Base-by-base conservation (phyloP, 805 yeast species). In the Saccharomycopsis sp. region DNA sequence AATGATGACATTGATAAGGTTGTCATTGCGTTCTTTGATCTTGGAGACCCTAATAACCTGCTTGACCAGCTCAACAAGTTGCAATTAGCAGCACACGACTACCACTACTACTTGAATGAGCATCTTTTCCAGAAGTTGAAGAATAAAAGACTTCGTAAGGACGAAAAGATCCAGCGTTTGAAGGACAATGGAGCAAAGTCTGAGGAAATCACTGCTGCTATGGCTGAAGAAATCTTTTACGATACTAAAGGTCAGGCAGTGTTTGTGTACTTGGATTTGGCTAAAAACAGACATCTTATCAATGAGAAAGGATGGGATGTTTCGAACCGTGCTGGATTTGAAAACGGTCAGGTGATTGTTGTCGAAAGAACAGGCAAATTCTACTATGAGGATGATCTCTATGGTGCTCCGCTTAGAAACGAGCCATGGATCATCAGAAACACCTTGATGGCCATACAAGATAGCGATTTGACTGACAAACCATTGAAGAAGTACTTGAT, bases 301-400 rank as follows among this genome's bases (percentile, higher is more conserved):
- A 56, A 61, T 53, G 59, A 63, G 47, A 47, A 56, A 15, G 61
- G 60, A 12, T 56, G 62, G 58, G 60, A 60, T 19, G 62, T 60
- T 2, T 78, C 83, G 80, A 71, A 72, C 14, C 67, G 73, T 34
- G 67, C 74, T n/a, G 57, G 65, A 0, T 77, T 72, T 62, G 60
- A 68, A 8, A 67, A 71, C 1, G 93, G 92, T 3, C 89, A 86
- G 67, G 73, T 81, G 0, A 65, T 87, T 1, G 68, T 87, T 1
- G 70, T 85, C 38, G 79, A 72, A 68, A 74, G 69, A 62, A 62
- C 58, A 62, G 76, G 74, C 64, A 73, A 63, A 56, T 64, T 69
- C 59, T 76, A 66, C 59, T 73, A 72, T 61, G 73, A 71, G 44
- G 59, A 53, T 1, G 74, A 71, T 61, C 57, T 71, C 2, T 57